A percentile compares a stretch with the other conserved stretches of the same genome.
These are phyloP conservation scores for Nematodospora valgi DNA, from an alignment of 805 yeast species.

Conservation along the genomic window DNA sequence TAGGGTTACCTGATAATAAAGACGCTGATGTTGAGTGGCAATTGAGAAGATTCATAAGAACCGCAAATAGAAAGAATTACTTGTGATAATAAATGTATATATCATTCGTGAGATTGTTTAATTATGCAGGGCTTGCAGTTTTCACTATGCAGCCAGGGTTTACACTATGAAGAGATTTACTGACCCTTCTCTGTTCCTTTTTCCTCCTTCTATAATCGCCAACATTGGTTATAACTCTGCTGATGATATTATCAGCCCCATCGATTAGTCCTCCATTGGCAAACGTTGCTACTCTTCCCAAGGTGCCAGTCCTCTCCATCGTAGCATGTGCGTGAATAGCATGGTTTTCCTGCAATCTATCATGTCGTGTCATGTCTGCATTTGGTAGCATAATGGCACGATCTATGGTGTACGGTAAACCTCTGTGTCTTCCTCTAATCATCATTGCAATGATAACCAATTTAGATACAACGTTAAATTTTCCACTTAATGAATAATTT, in stretches of 20 bases:
- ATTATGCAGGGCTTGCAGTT: conserved; percentile 5
- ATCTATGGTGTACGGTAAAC: conserved; percentile 88
- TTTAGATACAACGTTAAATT: conserved; percentile 72
- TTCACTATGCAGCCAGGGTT: conserved; percentile 7
- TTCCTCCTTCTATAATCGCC: conserved; percentile 3
- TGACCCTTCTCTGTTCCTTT: conserved; percentile 1
- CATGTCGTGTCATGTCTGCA: conserved; percentile 59
- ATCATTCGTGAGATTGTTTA: not conserved
- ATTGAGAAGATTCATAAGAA: conserved; percentile 85
- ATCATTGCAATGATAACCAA: conserved; percentile 83
- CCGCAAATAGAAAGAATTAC: conserved; percentile 93
- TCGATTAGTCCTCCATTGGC: conserved; percentile 11
- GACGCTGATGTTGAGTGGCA: conserved; percentile 99
- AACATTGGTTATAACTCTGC: conserved; percentile 11
- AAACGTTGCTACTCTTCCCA: conserved; percentile 9
- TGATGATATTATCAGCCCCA: conserved; percentile 10
- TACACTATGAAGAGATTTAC: not conserved
- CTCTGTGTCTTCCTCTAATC: conserved; percentile 95
- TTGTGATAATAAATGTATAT: conserved; percentile 28
- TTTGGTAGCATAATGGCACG: conserved; percentile 88
- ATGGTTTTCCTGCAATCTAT: conserved; percentile 55
- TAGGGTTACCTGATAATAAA: conserved; percentile 91
- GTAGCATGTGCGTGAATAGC: conserved; percentile 32
- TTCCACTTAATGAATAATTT: conserved; percentile 67
- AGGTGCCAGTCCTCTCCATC: conserved; percentile 18